Conservation (phyloP, 1,284 basidiomycete genomes). For the Puccinia polysora region DNA sequence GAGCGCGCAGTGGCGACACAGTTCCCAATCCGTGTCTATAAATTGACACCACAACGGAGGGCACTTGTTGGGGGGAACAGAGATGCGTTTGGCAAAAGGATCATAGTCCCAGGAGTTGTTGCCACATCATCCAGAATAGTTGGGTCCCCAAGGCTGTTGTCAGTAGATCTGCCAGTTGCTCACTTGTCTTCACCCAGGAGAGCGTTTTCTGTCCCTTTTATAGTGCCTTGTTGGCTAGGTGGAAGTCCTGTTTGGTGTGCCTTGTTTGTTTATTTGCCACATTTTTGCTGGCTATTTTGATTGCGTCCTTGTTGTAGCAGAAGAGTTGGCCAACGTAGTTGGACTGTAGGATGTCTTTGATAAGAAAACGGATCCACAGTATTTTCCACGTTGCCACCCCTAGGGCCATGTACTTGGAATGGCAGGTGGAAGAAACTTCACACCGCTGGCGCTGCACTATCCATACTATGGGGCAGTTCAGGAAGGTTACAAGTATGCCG, state of each 20-base stretch:
- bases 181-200: background rate
- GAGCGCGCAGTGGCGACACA: too few species aligned
- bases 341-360: background rate
- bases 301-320: background rate
- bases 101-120: too few species aligned
- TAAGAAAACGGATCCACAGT: background rate
- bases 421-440: background rate
- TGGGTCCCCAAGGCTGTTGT: too few species aligned
- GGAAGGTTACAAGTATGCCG: background rate
- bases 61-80: too few species aligned
- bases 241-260: background rate
- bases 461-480: background rate
- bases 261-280: background rate
- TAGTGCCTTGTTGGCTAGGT: background rate
- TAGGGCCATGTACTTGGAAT: background rate
- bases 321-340: background rate
- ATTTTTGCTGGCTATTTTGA: background rate
- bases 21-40: too few species aligned
- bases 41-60: too few species aligned
- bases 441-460: background rate
- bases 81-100: too few species aligned
- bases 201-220: background rate
- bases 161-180: slow-evolving; percentile 1
- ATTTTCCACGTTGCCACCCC: background rate
- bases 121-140: too few species aligned